These are phyloP conservation scores for Cicer yamashitae DNA, from an alignment of 306 rosid genomes.

Conservation along the genomic window DNA sequence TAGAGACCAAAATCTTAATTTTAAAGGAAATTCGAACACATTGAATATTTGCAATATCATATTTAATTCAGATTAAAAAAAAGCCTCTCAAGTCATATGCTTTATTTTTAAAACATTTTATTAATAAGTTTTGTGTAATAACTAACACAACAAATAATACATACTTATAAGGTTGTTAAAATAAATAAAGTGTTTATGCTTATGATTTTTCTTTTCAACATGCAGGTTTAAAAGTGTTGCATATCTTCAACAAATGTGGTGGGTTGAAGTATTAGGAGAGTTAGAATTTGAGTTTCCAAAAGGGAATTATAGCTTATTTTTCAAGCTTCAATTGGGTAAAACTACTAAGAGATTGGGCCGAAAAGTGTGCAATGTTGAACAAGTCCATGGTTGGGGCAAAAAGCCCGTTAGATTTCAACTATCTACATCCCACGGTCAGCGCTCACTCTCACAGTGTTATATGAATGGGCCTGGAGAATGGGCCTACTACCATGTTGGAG, in stretches of 20 bases:
- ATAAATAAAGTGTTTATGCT: background rate
- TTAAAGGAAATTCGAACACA: background rate
- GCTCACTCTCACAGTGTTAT: conserved; percentile 53
- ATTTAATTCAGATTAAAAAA: background rate
- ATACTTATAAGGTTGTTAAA: no score
- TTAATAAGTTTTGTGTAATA: background rate
- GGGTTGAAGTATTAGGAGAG: conserved; percentile 85
- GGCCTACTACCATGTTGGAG: conserved; percentile 70
- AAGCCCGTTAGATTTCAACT: conserved; percentile 79
- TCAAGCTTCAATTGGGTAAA: conserved; percentile 79
- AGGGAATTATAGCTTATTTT: conserved; percentile 67
- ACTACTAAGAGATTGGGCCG: conserved; percentile 61
- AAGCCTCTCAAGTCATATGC: background rate
- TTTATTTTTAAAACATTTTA: background rate
- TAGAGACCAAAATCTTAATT: background rate
- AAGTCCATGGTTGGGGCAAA: conserved; percentile 87
- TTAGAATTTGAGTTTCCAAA: conserved; percentile 74
- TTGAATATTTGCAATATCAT: background rate
- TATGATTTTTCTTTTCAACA: background rate
- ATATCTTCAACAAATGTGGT: conserved; percentile 88
- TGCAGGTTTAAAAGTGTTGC: conserved; percentile 75
- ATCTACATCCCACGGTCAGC: conserved; percentile 71
- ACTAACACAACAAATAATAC: background rate
- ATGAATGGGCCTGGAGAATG: conserved; percentile 61
- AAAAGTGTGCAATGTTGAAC: conserved; percentile 56